Base-by-base conservation (phyloP, 371 early-diverging fungal species). In the Entomophthora muscae region DNA sequence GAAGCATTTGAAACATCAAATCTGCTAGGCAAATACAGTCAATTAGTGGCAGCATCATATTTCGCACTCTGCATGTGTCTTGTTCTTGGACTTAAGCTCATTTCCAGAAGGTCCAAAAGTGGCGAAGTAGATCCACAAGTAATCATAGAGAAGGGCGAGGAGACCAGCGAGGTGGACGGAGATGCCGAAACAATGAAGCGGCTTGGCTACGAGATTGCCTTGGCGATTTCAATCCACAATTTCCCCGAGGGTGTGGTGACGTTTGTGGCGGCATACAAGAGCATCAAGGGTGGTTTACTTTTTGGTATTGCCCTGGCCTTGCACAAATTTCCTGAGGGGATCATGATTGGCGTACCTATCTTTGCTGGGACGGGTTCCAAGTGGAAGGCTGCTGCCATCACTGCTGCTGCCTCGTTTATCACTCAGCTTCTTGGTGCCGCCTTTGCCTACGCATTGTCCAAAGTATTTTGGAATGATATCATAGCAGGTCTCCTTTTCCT, bases 261-360 rank as follows among this genome's bases (percentile, higher is more conserved):
- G 2, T 68, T 68, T 52, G 23, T 65, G 7, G 31, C 68, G 0
- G 55, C 66, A 3, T 58, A 66, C 29, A 27, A 31, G 0, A 42
- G 55, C 3, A 2, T 56, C n/a, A 30, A 52, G 29, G 55, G 61
- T n/a, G 68, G 68, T 10, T 22, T 61, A 1, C 24, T 68, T 17
- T 68, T 64, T 42, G 64, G 60, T 1, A 63, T 68, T 33, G 68
- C 68, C 13, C 63, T 68, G 24, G 33, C 64, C 26, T 57, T 68
- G 42, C 68, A 68, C 53, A 68, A 68, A 58, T 57, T 68, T 32
- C 68, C 68, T 1, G 68, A 68, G 55, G 66, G 68, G 23, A 32
- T 68, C 26, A 66, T 68, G 22, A 66, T 68, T 32, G 26, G 62
- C 1, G 52, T 66, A 29, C 68, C 68, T 26, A 63, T 68, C 23